phyloP scores from a whole-genome alignment of 257 asterid genomes.

The Petunia secreta region DNA sequence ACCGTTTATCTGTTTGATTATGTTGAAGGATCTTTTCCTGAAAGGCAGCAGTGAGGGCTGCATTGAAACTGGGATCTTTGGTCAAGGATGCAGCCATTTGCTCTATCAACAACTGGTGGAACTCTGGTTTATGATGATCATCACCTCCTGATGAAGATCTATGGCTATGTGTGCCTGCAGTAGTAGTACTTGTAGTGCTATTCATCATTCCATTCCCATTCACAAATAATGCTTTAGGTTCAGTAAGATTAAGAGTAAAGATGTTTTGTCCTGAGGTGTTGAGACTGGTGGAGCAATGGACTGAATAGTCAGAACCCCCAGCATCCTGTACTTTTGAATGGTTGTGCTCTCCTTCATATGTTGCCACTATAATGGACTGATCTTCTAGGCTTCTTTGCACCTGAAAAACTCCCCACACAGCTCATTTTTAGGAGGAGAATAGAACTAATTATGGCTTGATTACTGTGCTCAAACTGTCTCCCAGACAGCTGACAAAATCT shows the following conservation, averaged over 20 bases:
- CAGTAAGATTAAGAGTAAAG: neutral
- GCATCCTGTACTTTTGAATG: conserved; percentile 42
- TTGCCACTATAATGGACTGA: conserved; percentile 60
- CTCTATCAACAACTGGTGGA: conserved; percentile 27
- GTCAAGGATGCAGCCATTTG: conserved; percentile 28
- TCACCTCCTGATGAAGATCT: neutral
- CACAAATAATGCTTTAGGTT: neutral
- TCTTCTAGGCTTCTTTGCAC: conserved; percentile 61
- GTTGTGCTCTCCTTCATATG: conserved; percentile 79
- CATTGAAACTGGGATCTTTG: conserved; percentile 32
- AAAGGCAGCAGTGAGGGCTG: conserved; percentile 27
- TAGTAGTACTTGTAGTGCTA: neutral
- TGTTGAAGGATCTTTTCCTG: conserved; percentile 16
- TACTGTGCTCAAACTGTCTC: neutral
- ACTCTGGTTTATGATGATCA: conserved; percentile 22
- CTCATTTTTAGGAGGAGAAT: neutral
- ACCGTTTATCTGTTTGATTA: neutral
- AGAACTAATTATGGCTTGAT: neutral
- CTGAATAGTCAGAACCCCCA: neutral
- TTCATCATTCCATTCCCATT: neutral
- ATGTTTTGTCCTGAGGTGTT: no score
- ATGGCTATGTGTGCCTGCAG: neutral
- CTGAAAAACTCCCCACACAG: conserved; percentile 14
- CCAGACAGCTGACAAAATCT: neutral
- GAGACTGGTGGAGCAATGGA: no score